Evolutionary conservation across 1,139 yeast genomes (phyloP).

Genomic region (Lodderomyces metapsilosis): DNA sequence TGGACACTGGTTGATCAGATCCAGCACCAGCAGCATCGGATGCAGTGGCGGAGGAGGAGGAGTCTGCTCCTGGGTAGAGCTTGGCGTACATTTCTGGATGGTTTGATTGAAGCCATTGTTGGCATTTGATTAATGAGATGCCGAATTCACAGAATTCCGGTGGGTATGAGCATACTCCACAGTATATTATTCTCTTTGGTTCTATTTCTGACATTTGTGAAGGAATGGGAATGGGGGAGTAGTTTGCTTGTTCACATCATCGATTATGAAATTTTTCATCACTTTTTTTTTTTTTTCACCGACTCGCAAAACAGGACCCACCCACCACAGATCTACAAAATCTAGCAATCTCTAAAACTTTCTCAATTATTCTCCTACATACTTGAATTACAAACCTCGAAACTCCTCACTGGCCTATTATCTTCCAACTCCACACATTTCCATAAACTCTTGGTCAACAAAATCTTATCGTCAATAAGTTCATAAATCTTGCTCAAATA

Average conservation of each 20-base stretch:
- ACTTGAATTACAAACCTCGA: slow-evolving; percentile 23
- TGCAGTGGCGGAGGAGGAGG: slow-evolving; percentile 35
- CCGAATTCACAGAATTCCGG: slow-evolving; percentile 96
- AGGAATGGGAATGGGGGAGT: slow-evolving; percentile 1
- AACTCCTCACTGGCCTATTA: slow-evolving; percentile 57
- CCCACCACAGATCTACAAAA: no score
- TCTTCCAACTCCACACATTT: slow-evolving; percentile 69
- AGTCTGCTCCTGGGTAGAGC: slow-evolving; percentile 66
- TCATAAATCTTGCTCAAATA: slow-evolving; percentile 66
- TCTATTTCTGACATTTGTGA: slow-evolving; percentile 29
- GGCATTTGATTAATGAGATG: slow-evolving; percentile 76
- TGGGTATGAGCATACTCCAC: slow-evolving; percentile 84
- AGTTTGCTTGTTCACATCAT: not conserved
- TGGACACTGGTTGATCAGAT: not conserved
- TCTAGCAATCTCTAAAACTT: no score
- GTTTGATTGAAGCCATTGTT: slow-evolving; percentile 69
- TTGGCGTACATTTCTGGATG: slow-evolving; percentile 56
- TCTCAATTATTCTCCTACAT: no score
- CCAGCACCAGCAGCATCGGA: not conserved
- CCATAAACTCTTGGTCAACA: slow-evolving; percentile 59
- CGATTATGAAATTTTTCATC: not conserved
- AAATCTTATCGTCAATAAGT: slow-evolving; percentile 52
- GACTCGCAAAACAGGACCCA: no score
- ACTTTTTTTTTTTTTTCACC: not conserved
- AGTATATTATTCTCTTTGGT: slow-evolving; percentile 58